Evolutionary conservation across 257 asterid genomes (phyloP), one percentile per base, ranked within the genome.

Genomic region (Nicotiana noctiflora): DNA sequence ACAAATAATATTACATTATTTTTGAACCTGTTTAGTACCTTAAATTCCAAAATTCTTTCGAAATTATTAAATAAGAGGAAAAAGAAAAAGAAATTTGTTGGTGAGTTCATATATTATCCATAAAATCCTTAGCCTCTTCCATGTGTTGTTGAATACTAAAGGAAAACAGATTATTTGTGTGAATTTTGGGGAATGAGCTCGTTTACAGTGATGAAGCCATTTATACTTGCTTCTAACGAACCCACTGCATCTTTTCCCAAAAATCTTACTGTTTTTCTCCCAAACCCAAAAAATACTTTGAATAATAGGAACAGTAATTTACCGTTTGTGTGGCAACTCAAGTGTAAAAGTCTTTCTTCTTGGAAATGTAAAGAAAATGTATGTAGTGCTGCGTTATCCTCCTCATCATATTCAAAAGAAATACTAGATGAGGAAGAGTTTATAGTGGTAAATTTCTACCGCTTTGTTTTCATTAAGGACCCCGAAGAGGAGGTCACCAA

Each of bases 381-480:
- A 23, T 81, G 72, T 27, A 81, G 82, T 84, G 91, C 92, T 29
- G 91, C 92, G 25, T 85, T 83, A 82, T 82, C 89, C 65, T 77
- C 88, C 3, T 60, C 90, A 60, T 82, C 86, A 46, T 83, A 81
- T 67, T 8, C 53, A 5, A 65, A 82, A 76, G 88, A 75, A 32
- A 84, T 72, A 40, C 10, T 84, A 46, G 85, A 87, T 31, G 91
- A 84, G 62, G 89, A 89, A 80, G 94, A 87, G 81, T 91, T 91
- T 84, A 76, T 94, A 25, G 99, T 95, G 81, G 97, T 95, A 13
- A 95, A 93, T 84, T 95, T 93, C 84, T 95, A 93, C 87, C 85
- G 88, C 21, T 90, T 95, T 82, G 96, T 90, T 79, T 86, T 70
- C 72, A 80, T 95, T 66, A 14, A 89, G 51, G 90, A 93, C 86